A percentile compares a stretch with the other conserved stretches of the same genome.
phyloP scores from a whole-genome alignment of 495 filamentous ascomycete genomes.

The Aspergillus mulundensis region DNA sequence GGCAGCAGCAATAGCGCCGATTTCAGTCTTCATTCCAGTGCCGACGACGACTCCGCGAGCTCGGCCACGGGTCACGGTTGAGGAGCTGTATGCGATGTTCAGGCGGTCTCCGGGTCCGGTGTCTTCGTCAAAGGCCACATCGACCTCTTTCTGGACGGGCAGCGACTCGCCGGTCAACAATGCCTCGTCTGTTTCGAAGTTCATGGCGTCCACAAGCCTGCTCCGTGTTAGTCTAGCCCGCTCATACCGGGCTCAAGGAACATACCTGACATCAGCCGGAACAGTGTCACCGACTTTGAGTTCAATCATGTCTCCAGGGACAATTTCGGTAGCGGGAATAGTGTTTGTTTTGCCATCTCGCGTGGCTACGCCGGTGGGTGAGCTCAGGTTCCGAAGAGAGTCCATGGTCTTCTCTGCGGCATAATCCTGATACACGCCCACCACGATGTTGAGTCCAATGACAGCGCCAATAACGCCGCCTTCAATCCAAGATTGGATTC shows the following conservation, averaged over 20 bases:
- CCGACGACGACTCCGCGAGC: slow-evolving; percentile 65
- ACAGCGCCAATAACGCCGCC: slow-evolving; percentile 64
- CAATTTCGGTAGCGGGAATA: slow-evolving; percentile 52
- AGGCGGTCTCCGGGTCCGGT: slow-evolving; percentile 64
- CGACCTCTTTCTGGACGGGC: slow-evolving; percentile 59
- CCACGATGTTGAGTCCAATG: slow-evolving; percentile 61
- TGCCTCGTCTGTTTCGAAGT: slow-evolving; percentile 71
- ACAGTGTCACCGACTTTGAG: slow-evolving; percentile 82
- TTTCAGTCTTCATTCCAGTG: slow-evolving; percentile 68
- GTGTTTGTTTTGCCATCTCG: slow-evolving; percentile 50
- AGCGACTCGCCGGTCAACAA: slow-evolving; percentile 73
- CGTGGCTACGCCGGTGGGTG: slow-evolving; percentile 56
- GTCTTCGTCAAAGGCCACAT: slow-evolving; percentile 40
- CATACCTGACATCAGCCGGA: slow-evolving; percentile 61
- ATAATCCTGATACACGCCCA: slow-evolving; percentile 70
- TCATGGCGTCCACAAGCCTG: slow-evolving; percentile 61
- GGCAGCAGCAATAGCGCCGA: slow-evolving; percentile 64
- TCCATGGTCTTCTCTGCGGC: slow-evolving; percentile 74
- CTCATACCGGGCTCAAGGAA: background rate
- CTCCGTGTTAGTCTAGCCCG: slow-evolving; percentile 2
- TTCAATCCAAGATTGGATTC: slow-evolving; percentile 66
- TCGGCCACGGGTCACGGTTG: slow-evolving; percentile 67
- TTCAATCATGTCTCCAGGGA: slow-evolving; percentile 64
- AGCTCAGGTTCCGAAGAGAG: slow-evolving; percentile 59
- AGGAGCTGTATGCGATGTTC: slow-evolving; percentile 69